These are phyloP conservation scores for Durusdinium trenchii DNA, from an alignment of 73 alveolate species.

Conservation along the genomic window DNA sequence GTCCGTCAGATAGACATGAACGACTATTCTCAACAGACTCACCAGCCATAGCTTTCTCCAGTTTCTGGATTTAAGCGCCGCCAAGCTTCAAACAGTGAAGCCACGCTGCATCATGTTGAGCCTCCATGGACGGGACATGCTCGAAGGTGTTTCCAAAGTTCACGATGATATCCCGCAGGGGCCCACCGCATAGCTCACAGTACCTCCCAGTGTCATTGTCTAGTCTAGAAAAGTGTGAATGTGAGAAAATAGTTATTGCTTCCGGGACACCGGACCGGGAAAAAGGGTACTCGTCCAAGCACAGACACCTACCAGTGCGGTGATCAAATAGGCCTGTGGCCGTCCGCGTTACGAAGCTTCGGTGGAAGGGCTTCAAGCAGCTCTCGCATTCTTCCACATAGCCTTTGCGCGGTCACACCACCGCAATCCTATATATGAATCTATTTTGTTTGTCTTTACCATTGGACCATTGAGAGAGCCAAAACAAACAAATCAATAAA, in stretches of 20 bases:
- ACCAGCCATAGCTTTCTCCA: too few species aligned
- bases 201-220: not conserved
- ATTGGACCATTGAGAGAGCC: too few species aligned
- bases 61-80: too few species aligned
- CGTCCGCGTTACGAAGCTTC: conserved; percentile 66
- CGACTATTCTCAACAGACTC: too few species aligned
- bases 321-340: conserved; percentile 83
- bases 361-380: conserved; percentile 15
- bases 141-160: conserved; percentile 84
- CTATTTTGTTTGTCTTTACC: too few species aligned
- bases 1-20: too few species aligned
- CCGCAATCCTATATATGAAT: too few species aligned
- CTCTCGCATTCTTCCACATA: conserved; percentile 48
- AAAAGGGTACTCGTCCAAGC: not conserved
- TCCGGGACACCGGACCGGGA: too few species aligned
- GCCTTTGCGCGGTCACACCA: too few species aligned
- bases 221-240: too few species aligned
- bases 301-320: conserved; percentile 44
- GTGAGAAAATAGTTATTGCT: too few species aligned
- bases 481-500: too few species aligned
- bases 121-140: conserved; percentile 87
- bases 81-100: conserved; percentile 48
- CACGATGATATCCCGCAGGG: conserved; percentile 63
- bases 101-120: conserved; percentile 47
- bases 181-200: conserved; percentile 67